phyloP scores from a whole-genome alignment of 805 yeast genomes.

The Candida golubevii region DNA sequence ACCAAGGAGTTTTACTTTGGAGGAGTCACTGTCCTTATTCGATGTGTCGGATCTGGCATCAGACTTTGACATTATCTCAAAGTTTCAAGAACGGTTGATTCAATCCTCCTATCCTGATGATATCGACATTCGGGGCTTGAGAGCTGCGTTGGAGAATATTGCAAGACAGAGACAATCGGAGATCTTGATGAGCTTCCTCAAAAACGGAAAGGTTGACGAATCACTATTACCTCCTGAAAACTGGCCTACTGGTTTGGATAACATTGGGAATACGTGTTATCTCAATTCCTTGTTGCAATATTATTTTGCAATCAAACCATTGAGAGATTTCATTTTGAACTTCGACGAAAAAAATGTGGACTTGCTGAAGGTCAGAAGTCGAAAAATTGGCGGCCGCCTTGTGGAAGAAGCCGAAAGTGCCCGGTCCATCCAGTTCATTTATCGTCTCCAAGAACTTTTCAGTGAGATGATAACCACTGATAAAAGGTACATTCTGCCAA shows the following conservation, averaged over 20 bases:
- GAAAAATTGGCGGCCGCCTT: slow-evolving; percentile 84
- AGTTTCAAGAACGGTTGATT: slow-evolving; percentile 41
- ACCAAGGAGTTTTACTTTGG: slow-evolving; percentile 20
- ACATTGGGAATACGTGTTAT: slow-evolving; percentile 89
- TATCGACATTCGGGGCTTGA: slow-evolving; percentile 50
- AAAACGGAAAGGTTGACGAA: slow-evolving; percentile 60
- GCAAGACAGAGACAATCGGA: slow-evolving; percentile 54
- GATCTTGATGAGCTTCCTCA: slow-evolving; percentile 51
- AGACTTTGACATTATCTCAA: slow-evolving; percentile 53
- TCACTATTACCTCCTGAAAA: slow-evolving; percentile 54
- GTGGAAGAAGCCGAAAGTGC: slow-evolving; percentile 76
- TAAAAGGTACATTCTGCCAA: slow-evolving; percentile 70
- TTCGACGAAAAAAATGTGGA: slow-evolving; percentile 40
- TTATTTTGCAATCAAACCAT: slow-evolving; percentile 80
- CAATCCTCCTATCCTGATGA: slow-evolving; percentile 18
- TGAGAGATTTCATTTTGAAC: slow-evolving; percentile 59
- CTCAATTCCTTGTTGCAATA: slow-evolving; percentile 87
- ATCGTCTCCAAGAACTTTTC: slow-evolving; percentile 67
- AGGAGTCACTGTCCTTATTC: slow-evolving; percentile 43
- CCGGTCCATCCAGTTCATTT: slow-evolving; percentile 78
- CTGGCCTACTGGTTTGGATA: slow-evolving; percentile 90
- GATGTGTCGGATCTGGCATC: slow-evolving; percentile 49
- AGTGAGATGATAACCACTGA: slow-evolving; percentile 60
- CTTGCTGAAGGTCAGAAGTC: slow-evolving; percentile 13
- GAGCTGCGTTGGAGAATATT: slow-evolving; percentile 54